Evolutionary conservation across 352 stramenopile species (phyloP), one percentile per base, ranked within the genome.

Genomic region (Globisporangium viniferum): DNA sequence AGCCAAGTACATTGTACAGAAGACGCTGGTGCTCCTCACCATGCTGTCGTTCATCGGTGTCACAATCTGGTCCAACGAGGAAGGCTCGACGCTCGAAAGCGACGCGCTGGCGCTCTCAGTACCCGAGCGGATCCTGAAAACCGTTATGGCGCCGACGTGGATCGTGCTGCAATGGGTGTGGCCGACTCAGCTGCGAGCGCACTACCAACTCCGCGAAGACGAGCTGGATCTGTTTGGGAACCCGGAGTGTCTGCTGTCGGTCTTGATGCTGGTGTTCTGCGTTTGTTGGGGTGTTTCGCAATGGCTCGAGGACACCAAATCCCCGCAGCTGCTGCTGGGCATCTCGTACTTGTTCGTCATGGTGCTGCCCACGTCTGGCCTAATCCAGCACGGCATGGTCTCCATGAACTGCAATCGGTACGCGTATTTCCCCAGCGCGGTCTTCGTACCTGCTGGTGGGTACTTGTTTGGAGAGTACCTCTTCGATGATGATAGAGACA

Each of bases 171-270:
- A 77, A 18, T 53, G 85, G 1, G 0, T 90, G 2, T 90, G 78
- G 76, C 85, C 85, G 2, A 36, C 67, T 12, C 60, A 71, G 12
- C 67, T 93, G 27, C 78, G 82, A 10, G 72, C 72, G 9, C 85
- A 93, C 59, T 93, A 92, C 58, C 68, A 78, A 58, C 54, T 91
- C 24, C 68, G 64, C 6, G 72, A 83, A 5, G 65, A 66, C 41
- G 72, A 82, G 10, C 55, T 91, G 12, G 35, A 65, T 33, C 66
- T 75, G 18, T 10, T 49, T 49, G 39, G 51, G 9, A 82, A 75
- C 33, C 31, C 76, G 0, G 80, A 87, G 22, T 79, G 69, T 36
- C 18, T 86, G 10, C 49, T 89, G 3, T 80, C 67, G 3, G 27
- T 83, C 2, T 59, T 33, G 6, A 55, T 39, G 9, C 49, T 80